Evolutionary conservation across 2,329 filamentous ascomycete species (phyloP).

Genomic region (Pseudogymnoascus sp.): DNA sequence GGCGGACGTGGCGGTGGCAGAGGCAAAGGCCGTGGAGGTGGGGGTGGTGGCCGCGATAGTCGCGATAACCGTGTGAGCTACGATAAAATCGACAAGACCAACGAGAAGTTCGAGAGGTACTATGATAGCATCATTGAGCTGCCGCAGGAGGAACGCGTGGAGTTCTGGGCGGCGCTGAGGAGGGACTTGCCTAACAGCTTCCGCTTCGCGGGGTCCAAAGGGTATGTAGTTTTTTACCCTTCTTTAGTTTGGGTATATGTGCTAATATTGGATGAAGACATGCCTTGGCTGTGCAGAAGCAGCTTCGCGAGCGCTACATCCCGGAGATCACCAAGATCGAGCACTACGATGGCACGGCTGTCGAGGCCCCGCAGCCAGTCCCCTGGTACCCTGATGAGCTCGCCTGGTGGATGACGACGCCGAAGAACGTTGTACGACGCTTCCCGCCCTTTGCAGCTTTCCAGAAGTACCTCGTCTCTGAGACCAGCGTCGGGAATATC

Average conservation of each 20-base stretch:
- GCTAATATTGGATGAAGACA: conserved; percentile 47
- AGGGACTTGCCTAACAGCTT: conserved; percentile 94
- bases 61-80: conserved; percentile 38
- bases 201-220: conserved; percentile 91
- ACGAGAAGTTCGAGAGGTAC: conserved; percentile 78
- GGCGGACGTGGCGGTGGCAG: conserved; percentile 19
- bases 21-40: conserved; percentile 22
- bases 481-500: conserved; percentile 95
- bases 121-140: conserved; percentile 75
- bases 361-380: conserved; percentile 75
- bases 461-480: conserved; percentile 95
- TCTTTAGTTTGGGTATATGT: not conserved
- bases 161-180: conserved; percentile 78
- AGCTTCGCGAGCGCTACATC: conserved; percentile 81
- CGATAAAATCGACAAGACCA: conserved; percentile 62
- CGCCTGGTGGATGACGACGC: conserved; percentile 96
- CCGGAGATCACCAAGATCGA: conserved; percentile 82
- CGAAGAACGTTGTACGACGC: conserved; percentile 90
- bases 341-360: conserved; percentile 70
- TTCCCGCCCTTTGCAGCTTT: conserved; percentile 92
- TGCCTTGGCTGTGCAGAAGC: conserved; percentile 83
- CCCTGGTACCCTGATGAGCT: conserved; percentile 92
- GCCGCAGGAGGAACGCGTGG: conserved; percentile 66
- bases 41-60: conserved; percentile 32
- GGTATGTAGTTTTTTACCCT: conserved; percentile 42